Evolutionary conservation across 108 stramenopile genomes (phyloP), one percentile per base, ranked within the genome.

Genomic region (Nannochloropsis oceanica): DNA sequence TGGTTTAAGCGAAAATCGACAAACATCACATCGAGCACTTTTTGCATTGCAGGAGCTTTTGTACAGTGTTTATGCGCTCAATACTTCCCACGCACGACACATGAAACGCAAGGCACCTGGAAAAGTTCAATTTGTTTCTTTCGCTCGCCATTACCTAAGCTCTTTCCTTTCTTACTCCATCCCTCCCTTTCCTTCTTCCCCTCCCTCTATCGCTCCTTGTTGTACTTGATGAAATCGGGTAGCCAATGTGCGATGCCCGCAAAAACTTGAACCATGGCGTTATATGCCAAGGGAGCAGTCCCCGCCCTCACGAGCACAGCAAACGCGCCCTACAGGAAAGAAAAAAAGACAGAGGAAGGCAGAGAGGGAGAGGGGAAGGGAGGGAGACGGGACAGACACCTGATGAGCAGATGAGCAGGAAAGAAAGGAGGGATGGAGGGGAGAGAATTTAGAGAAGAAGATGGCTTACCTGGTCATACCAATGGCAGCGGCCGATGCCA

Each of bases 401-500:
- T 73, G 22, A 18, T 73, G 59, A 73, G 22, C 0, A n/a, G 59
- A n/a, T 2, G n/a, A 73, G 18, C 59, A 10, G n/a, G 22, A 73
- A 7, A 0, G 59, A 2, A 73, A 73, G 59, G 59, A 73, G 59
- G 59, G 59, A n/a, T 7, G 59, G 59, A n/a, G 59, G 59, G 9
- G 9, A 10, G 9, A 73, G 18, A n/a, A 0, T 3, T 1, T 34
- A 34, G 34, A 34, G 34, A 34, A 34, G 1, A 34, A 34, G 34
- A 5, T 8, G 22, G 59, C 59, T 73, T 3, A 73, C 59, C 59
- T 73, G 59, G 94, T 97, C 87, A 94, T 86, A 86, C 97, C 96
- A 87, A 0, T 96, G 95, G 85, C 94, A 92, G 43, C 92, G 92
- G 44, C 97, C 99, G 88, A 98, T 93, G 85, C 95, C 94, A 43